Base-by-base conservation (phyloP, 352 stramenopile species). In the Pythium brassicae region DNA sequence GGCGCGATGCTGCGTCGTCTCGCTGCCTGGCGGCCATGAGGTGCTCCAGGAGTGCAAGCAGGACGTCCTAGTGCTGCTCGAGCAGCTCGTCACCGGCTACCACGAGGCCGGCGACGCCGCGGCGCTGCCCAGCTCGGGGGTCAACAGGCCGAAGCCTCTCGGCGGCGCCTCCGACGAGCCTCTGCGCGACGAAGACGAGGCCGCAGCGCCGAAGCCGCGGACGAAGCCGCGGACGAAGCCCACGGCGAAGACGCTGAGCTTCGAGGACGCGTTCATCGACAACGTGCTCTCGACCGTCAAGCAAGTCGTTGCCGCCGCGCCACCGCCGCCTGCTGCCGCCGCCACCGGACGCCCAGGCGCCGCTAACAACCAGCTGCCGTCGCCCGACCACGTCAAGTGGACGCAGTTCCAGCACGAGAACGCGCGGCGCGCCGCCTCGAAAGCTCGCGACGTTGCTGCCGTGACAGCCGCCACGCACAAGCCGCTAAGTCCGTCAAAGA, bases 61-160 rank as follows among this genome's bases (percentile, higher is more conserved):
- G 20, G 69, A 92, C 37, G 76, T 91, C 51, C 71, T 94, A 4
- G 34, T 83, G 50, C 66, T 98, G 12, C 61, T 98, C 7, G 95
- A 98, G 65, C 93, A 98, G 53, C 78, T 98, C 23, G 70, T 96
- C 50, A 96, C 90, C 10, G 94, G 94, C 0, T 98, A 96, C 64
- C 92, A 98, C 69, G 94, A 98, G 58, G 50, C 83, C 2, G 70
- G 97, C 51, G 87, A 97, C 45, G 63, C 86, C 0, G 61, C 65
- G 1, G 14, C 23, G 17, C 7, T 22, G 29, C 9, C 9, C 26
- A 73, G 50, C 50, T 32, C 39, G 1, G 20, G 10, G 44, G 32
- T 22, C 6, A 4, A 15, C 40, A 46, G 25, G 40, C 40, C 40
- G n/a, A 20, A 9, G 22, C 12, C 40, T 46, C 19, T 46, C n/a